A percentile compares a stretch with the other conserved stretches of the same genome.
Conservation (phyloP, 805 yeast genomes). For the Kuraishia hungarica region DNA sequence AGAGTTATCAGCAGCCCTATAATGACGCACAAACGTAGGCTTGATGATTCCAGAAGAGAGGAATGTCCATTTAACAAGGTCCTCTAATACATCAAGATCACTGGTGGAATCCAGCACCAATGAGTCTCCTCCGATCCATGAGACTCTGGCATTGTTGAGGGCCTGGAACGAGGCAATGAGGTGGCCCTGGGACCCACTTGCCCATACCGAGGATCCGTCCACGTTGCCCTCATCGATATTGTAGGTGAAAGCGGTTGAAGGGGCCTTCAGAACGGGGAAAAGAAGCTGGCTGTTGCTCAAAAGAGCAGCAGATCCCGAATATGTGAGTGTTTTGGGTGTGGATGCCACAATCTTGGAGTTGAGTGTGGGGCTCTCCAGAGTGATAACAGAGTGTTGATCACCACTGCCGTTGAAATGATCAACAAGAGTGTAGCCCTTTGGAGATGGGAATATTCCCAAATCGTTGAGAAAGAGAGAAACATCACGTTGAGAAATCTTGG, state of each 20-base stretch:
- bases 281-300: constrained; percentile 61
- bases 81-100: constrained; percentile 10
- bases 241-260: constrained; percentile 54
- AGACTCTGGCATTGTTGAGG: constrained; percentile 64
- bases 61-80: constrained; percentile 62
- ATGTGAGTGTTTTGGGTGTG: constrained; percentile 4
- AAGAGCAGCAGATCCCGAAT: constrained; percentile 57
- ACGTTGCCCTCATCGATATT: constrained; percentile 32
- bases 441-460: constrained; percentile 78
- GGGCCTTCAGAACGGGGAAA: constrained; percentile 62
- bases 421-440: constrained; percentile 53
- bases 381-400: constrained; percentile 11
- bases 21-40: constrained; percentile 44
- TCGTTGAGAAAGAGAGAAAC: constrained; percentile 63
- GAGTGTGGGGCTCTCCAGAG: constrained; percentile 16
- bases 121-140: constrained; percentile 71
- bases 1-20: constrained; percentile 36
- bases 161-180: constrained; percentile 75
- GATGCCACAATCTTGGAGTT: constrained; percentile 18
- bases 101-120: constrained; percentile 35
- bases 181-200: constrained; percentile 72
- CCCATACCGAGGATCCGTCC: constrained; percentile 49
- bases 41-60: constrained; percentile 59
- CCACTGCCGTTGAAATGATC: constrained; percentile 51
- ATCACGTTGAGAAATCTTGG: constrained; percentile 43